A percentile compares a stretch with the other conserved stretches of the same genome.
Conservation (phyloP, 257 asterid genomes). For the Cruciata laevipes region DNA sequence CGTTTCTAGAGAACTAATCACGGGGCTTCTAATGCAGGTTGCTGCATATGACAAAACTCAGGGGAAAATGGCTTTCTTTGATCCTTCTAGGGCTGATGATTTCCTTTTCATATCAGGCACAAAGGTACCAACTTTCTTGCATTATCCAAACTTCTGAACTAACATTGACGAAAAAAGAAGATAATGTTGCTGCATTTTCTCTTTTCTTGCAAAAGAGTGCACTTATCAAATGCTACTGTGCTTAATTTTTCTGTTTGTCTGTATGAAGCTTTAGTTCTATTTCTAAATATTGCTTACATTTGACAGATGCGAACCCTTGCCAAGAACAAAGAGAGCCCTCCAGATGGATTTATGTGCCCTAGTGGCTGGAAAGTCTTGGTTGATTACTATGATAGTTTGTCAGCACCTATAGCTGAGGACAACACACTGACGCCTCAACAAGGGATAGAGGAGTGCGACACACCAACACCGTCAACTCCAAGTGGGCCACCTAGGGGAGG, state of each 20-base stretch:
- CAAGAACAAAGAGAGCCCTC: slow-evolving; percentile 76
- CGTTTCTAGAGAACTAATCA: slow-evolving; percentile 4
- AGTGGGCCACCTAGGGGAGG: background rate
- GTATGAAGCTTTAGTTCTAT: background rate
- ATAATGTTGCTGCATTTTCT: background rate
- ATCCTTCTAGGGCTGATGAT: slow-evolving; percentile 84
- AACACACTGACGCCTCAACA: too few species aligned
- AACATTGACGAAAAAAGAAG: background rate
- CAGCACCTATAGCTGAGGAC: slow-evolving; percentile 17
- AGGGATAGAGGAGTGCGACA: too few species aligned
- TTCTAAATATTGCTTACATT: background rate
- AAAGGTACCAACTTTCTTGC: slow-evolving; percentile 38
- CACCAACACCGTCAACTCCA: too few species aligned
- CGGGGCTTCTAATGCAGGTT: slow-evolving; percentile 38
- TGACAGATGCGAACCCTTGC: slow-evolving; percentile 84
- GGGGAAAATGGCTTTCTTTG: slow-evolving; percentile 89
- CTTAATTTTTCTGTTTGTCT: background rate
- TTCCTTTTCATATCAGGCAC: slow-evolving; percentile 93
- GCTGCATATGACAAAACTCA: slow-evolving; percentile 92
- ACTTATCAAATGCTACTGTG: background rate
- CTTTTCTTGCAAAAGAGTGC: background rate
- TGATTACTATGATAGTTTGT: slow-evolving; percentile 67
- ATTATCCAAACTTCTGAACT: background rate
- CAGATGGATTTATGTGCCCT: slow-evolving; percentile 95
- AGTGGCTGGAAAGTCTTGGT: slow-evolving; percentile 97